Evolutionary conservation across 352 stramenopile genomes (phyloP).

Genomic region (Phytophthora pluvialis): DNA sequence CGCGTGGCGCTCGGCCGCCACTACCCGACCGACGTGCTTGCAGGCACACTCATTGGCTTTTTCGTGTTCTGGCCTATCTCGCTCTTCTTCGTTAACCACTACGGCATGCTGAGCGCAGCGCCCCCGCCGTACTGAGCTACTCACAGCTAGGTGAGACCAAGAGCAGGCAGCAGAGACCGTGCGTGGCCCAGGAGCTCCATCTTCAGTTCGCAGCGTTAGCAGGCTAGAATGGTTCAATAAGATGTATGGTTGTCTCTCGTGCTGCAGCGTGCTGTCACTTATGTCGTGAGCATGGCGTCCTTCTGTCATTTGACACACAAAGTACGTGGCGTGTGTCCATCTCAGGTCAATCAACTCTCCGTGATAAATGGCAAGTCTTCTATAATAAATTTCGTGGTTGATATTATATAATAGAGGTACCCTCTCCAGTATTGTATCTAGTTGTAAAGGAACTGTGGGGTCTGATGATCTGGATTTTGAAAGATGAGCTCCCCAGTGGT

Average conservation of each 20-base stretch:
- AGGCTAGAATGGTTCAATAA: constrained; percentile 15
- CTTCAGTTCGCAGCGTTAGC: background rate
- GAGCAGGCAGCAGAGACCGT: constrained; percentile 2
- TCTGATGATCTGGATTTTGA: too few species aligned
- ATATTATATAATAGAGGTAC: too few species aligned
- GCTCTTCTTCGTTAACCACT: constrained; percentile 40
- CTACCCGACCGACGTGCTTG: constrained; percentile 82
- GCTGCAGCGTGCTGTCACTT: background rate
- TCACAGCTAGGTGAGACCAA: constrained; percentile 5
- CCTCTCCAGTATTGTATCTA: too few species aligned
- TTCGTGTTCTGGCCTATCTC: constrained; percentile 69
- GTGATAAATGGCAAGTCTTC: too few species aligned
- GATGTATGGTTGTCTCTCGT: constrained; percentile 3
- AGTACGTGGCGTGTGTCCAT: background rate
- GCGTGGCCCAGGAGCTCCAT: background rate
- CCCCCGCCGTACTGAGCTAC: constrained; percentile 17
- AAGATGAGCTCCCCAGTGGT: too few species aligned
- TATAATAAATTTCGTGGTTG: too few species aligned
- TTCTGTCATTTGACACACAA: background rate
- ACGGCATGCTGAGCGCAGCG: constrained; percentile 29
- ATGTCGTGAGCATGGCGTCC: background rate
- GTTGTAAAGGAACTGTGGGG: too few species aligned
- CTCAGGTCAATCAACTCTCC: background rate
- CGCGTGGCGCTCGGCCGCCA: constrained; percentile 83
- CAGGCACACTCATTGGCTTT: constrained; percentile 65